Percentiles rank a stretch among this genome's conserved stretches.
Conservation (phyloP, 306 rosid genomes). For the Ormosia emarginata region DNA sequence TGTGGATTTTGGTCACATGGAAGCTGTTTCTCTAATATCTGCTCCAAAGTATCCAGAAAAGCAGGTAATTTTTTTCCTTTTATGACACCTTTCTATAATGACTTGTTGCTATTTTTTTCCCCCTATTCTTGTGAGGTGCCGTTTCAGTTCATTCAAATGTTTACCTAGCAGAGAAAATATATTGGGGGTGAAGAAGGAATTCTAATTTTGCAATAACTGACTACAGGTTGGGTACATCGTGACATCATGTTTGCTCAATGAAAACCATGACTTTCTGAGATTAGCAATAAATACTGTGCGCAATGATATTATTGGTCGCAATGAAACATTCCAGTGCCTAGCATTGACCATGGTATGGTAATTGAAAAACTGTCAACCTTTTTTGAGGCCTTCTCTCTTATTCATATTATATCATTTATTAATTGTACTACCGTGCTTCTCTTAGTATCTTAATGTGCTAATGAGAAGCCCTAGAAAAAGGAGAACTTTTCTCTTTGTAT, state of each 20-base stretch:
- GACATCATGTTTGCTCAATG: conserved; percentile 72
- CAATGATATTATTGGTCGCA: conserved; percentile 72
- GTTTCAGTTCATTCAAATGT: not conserved
- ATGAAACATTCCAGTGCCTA: conserved; percentile 75
- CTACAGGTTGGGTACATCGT: conserved; percentile 85
- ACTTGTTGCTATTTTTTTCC: not conserved
- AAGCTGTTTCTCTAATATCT: conserved; percentile 82
- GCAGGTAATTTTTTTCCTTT: conserved; percentile 39
- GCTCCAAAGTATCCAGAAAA: conserved; percentile 87
- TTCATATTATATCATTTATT: not conserved
- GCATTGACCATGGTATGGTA: conserved; percentile 78
- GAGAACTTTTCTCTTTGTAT: not conserved
- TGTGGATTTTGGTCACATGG: conserved; percentile 90
- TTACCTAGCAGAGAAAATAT: not conserved
- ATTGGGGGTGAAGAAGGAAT: not conserved
- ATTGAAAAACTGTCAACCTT: not conserved
- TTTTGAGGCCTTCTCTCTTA: not conserved
- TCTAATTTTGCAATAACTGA: conserved; percentile 15
- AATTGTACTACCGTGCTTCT: not conserved
- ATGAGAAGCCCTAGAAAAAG: not conserved
- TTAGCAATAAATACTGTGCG: conserved; percentile 79
- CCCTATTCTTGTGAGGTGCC: not conserved
- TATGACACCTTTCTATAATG: not conserved
- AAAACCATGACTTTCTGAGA: conserved; percentile 82
- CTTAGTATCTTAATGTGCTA: not conserved